Evolutionary conservation across 2,329 filamentous ascomycete species (phyloP).

Genomic region (Penicillium sp.): DNA sequence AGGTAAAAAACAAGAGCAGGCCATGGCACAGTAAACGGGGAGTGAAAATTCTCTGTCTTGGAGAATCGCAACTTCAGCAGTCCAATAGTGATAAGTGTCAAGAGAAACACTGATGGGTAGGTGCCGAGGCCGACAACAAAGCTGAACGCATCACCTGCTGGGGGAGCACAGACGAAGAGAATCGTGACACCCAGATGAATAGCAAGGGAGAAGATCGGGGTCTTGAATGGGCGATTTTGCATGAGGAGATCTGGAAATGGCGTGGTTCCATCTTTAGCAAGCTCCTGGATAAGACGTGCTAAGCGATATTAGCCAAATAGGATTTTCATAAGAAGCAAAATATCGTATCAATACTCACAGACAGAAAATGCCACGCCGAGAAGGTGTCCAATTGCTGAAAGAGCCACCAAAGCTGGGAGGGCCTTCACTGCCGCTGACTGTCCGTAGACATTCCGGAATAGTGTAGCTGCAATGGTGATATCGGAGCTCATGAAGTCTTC

Average conservation of each 20-base stretch:
- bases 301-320: too few species aligned
- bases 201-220: constrained; percentile 14
- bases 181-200: constrained; percentile 21
- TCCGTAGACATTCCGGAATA: constrained; percentile 45
- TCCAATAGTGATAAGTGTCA: constrained; percentile 18
- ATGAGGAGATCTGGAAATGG: constrained; percentile 24
- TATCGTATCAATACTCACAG: constrained; percentile 5
- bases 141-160: constrained; percentile 23
- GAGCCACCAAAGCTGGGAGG: constrained; percentile 20
- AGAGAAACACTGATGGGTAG: constrained; percentile 18
- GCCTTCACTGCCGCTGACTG: constrained; percentile 33
- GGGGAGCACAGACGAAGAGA: constrained; percentile 25
- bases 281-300: constrained; percentile 25
- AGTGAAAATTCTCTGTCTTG: constrained; percentile 7
- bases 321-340: too few species aligned
- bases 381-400: constrained; percentile 26
- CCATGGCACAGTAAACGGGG: constrained; percentile 17
- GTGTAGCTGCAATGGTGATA: constrained; percentile 53
- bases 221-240: constrained; percentile 24
- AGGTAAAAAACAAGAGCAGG: constrained; percentile 17
- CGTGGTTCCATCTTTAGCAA: constrained; percentile 25
- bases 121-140: constrained; percentile 23
- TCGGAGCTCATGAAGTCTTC: constrained; percentile 53
- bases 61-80: constrained; percentile 17
- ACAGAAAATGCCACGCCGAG: constrained; percentile 23